Conservation (phyloP, 768 basidiomycete species). For the Auricularia auricula-judae region DNA sequence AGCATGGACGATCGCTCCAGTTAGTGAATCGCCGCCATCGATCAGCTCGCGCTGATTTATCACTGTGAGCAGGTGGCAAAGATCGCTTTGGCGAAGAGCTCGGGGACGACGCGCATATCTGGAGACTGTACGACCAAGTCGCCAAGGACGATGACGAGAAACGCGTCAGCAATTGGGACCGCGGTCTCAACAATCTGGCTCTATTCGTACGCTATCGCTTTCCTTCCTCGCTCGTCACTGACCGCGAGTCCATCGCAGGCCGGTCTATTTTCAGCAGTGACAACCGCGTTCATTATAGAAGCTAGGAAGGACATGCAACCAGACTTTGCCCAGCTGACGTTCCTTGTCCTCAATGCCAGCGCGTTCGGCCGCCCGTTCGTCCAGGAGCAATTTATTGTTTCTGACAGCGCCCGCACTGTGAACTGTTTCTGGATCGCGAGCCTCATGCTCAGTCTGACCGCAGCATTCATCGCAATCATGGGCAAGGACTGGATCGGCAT, state of each 20-base stretch:
- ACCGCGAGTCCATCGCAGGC: background rate
- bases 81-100: too few relatives aligned
- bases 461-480: background rate
- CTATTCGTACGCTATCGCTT: background rate
- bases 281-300: background rate
- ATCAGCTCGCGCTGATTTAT: too few relatives aligned
- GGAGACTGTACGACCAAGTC: too few relatives aligned
- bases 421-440: background rate
- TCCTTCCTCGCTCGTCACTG: background rate
- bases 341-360: background rate
- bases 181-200: background rate
- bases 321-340: background rate
- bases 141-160: too few relatives aligned
- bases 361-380: background rate
- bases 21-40: too few relatives aligned
- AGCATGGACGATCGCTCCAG: too few relatives aligned
- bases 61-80: too few relatives aligned
- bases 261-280: background rate
- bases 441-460: background rate
- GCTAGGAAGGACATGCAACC: background rate
- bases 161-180: background rate
- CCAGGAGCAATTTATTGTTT: background rate
- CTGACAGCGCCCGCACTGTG: background rate
- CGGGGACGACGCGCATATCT: too few relatives aligned
- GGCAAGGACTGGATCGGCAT: background rate